A percentile compares a stretch with the other conserved stretches of the same genome.
These are phyloP conservation scores for Chaetomium fimeti DNA, from an alignment of 495 filamentous ascomycete genomes.

Conservation along the genomic window DNA sequence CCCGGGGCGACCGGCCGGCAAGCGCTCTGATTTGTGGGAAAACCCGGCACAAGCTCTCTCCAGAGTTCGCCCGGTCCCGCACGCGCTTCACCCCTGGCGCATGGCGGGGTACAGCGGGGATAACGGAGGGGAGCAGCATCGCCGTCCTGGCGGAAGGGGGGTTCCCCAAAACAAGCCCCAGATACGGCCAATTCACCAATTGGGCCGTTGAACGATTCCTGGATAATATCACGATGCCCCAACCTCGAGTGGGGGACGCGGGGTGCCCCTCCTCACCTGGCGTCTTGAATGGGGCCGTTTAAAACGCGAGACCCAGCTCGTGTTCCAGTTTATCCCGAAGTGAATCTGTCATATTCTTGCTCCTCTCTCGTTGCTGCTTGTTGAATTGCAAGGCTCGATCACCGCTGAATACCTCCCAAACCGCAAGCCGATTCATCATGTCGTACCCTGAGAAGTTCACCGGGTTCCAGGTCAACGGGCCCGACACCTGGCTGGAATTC, in stretches of 20 bases:
- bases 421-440: constrained; percentile 25
- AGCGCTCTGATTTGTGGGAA: constrained; percentile 34
- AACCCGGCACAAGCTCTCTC: constrained; percentile 22
- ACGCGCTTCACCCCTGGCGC: constrained; percentile 17
- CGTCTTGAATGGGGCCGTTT: background rate
- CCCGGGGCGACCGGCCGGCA: background rate
- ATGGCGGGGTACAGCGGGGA: constrained; percentile 24
- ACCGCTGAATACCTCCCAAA: background rate
- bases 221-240: constrained; percentile 20
- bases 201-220: constrained; percentile 6
- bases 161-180: background rate
- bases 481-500: constrained; percentile 53
- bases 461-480: constrained; percentile 56
- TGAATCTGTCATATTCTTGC: background rate
- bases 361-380: background rate
- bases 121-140: constrained; percentile 5
- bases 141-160: constrained; percentile 5
- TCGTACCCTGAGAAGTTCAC: constrained; percentile 45
- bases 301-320: background rate
- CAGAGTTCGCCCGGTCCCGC: constrained; percentile 1
- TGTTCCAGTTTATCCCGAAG: background rate
- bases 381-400: background rate
- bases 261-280: constrained; percentile 6
- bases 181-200: background rate
- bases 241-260: constrained; percentile 1